Conservation (phyloP, 2,329 filamentous ascomycete genomes). For the Orbilia oligospora region DNA sequence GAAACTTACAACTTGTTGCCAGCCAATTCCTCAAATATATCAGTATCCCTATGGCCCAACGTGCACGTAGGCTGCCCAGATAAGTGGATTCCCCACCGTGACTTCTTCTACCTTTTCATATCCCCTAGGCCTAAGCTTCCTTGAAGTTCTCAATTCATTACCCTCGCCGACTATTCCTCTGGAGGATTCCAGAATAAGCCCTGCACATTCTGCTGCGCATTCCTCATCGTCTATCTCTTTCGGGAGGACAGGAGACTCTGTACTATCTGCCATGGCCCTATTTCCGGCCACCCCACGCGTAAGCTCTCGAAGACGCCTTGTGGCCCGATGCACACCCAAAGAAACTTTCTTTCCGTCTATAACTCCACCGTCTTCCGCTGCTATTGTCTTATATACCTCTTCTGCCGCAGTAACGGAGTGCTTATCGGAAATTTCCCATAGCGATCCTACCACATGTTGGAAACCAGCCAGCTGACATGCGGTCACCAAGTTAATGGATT, state of each 20-base stretch:
- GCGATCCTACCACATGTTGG: conserved; percentile 48
- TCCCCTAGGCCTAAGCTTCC: background rate
- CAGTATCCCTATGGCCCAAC: background rate
- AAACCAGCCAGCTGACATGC: conserved; percentile 52
- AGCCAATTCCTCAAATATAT: too few relatives aligned
- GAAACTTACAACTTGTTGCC: too few relatives aligned
- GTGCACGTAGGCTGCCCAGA: background rate
- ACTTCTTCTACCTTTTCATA: background rate
- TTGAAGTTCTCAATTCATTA: background rate
- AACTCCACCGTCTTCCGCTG: background rate
- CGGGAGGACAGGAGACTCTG: background rate
- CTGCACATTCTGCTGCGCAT: background rate
- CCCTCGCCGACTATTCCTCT: too few relatives aligned
- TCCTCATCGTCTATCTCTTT: background rate
- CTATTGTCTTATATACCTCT: conserved; percentile 38
- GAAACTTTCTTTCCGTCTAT: background rate
- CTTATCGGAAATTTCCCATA: conserved; percentile 67
- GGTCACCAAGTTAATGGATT: conserved; percentile 37
- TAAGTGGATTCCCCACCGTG: background rate
- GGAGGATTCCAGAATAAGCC: too few relatives aligned
- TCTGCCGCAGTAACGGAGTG: conserved; percentile 63
- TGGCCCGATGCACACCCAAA: conserved; percentile 28
- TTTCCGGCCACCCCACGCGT: background rate
- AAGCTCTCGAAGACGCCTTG: conserved; percentile 3
- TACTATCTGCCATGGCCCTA: too few relatives aligned